Base-by-base conservation (phyloP, 1,284 basidiomycete species). In the Cryptococcus sp. region DNA sequence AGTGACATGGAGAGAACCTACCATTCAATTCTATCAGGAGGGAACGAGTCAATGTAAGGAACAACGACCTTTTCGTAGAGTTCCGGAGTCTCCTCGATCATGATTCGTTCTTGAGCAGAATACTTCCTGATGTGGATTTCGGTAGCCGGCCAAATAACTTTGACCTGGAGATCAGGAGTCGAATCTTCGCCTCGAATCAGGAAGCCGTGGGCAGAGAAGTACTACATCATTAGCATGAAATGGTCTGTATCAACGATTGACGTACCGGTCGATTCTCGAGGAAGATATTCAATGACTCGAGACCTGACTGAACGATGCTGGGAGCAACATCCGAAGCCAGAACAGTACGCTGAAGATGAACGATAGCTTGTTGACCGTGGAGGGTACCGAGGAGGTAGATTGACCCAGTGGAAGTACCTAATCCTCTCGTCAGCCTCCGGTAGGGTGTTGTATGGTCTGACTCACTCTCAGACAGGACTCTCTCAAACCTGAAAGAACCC, bases 121-220 rank as follows among this genome's bases (percentile, higher is more conserved):
- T 97, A 95, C 86, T 94, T 94, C 58, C 81, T 81, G 58, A 94
- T 84, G 66, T 94, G 90, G 0, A 83, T 82, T 11, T 89, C 85
- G 0, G 89, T 92, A 4, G 89, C 89, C 7, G 90, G 90, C 65
- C 81, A 87, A 54, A 92, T 85, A 32, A 92, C 76, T 61, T 84
- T 87, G 62, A 95, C 51, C 32, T 64, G 62, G 46, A 75, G 59
- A 53, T 78, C 75, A 3, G 76, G 71, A 3, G 57, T 48, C n/a
- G 61, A 13, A 3, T 49, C 50, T 3, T 49, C 42, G 2, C 51
- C 36, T 32, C 61, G 60, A 1, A 46, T 32, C 33, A 71, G 56
- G 57, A 66, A 67, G 5, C 63, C 76, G 46, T 74, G 68, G 0
- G 70, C 69, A 42, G 73, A 76, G 58, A 72, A 73, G 63, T 78